Evolutionary conservation across 2,329 filamentous ascomycete species (phyloP).

Genomic region (Talaromyces albobiverticillius): DNA sequence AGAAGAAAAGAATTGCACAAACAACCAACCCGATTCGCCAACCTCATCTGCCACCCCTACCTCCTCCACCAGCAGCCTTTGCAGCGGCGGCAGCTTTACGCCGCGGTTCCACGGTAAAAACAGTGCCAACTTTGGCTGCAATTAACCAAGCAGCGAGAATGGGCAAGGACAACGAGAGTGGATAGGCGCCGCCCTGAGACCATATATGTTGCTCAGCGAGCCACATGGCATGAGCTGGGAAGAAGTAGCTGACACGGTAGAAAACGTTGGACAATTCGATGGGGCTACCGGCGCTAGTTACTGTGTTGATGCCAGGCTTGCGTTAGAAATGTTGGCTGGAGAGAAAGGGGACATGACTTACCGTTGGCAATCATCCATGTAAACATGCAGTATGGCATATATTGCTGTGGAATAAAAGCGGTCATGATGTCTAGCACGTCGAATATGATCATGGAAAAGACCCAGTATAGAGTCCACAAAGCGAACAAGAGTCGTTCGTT

Average conservation of each 20-base stretch:
- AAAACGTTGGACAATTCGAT: neutral
- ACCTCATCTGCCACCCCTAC: neutral
- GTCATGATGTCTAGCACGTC: neutral
- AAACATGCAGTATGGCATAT: neutral
- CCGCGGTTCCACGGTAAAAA: neutral
- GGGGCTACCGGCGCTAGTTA: neutral
- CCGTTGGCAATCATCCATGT: neutral
- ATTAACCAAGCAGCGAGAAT: neutral
- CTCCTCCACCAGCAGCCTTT: neutral
- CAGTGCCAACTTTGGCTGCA: neutral
- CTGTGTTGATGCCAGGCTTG: no score
- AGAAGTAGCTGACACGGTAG: neutral
- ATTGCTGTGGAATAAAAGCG: neutral
- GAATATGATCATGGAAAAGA: neutral
- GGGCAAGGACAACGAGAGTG: neutral
- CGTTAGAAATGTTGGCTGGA: no score
- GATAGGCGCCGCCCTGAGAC: neutral
- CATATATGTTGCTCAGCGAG: neutral
- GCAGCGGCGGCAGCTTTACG: neutral
- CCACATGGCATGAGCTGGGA: neutral
- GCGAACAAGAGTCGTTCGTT: neutral
- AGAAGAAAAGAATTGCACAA: no score
- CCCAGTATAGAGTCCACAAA: neutral
- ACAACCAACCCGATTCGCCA: neutral
- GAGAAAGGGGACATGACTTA: no score